Evolutionary conservation across 2,329 filamentous ascomycete genomes (phyloP), one percentile per base, ranked within the genome.

Genomic region (Calonectria fujianensis): DNA sequence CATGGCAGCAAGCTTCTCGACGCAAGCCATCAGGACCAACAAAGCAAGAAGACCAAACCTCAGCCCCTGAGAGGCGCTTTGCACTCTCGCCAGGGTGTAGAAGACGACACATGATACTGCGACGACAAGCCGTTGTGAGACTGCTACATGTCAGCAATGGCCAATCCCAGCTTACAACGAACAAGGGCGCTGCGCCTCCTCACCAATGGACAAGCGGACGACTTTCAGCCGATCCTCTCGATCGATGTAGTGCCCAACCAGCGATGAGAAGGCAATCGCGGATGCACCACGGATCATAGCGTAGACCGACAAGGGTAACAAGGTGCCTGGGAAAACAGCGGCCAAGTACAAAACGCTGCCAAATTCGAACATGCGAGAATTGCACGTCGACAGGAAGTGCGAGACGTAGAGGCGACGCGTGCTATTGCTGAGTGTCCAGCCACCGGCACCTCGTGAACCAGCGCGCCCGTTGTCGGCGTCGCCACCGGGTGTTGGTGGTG

Each of bases 291-390:
- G 90, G 7, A 89, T 85, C 9, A 95, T 84, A 0, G 93, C 93
- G 80, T 95, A 95, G n/a, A 93, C 84, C 0, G 93, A 94, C 71
- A 93, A 88, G 45, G 91, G 93, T 29, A 94, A 86, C 29, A 95
- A 85, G 0, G 93, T 94, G 0, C 87, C 84, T 0, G 89, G 89
- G 77, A 87, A 93, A 59, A 91, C 87, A 1, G 86, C 83, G 0
- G 90, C 90, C 13, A 93, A 85, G 81, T 89, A 93, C 8, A 93
- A 85, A 7, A 93, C 89, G 8, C 90, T 89, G 37, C 88, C 91
- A 71, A 93, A 93, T 80, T 93, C 91, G 75, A 93, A 93, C 70
- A 91, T 84, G 27, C 92, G 89, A 0, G 91, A 90, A 82, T 93
- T 93, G 90, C 90, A 93, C 64, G 91, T 90, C 6, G 91, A 93